phyloP scores from a whole-genome alignment of 1,284 basidiomycete species.

The Exobasidium rhododendri region DNA sequence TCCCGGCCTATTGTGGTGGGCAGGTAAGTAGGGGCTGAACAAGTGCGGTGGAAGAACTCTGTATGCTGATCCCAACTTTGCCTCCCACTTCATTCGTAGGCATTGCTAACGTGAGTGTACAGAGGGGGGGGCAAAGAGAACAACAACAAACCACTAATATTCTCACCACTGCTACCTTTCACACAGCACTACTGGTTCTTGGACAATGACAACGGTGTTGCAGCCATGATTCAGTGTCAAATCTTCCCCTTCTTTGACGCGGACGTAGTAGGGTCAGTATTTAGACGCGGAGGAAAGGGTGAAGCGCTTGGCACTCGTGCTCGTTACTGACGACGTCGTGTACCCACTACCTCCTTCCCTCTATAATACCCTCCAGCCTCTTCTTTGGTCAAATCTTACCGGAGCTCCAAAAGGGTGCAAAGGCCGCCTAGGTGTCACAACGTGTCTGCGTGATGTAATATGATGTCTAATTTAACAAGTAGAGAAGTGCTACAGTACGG shows the following conservation, averaged over 20 bases:
- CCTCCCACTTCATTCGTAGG: constrained; percentile 1
- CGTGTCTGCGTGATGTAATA: too few relatives aligned
- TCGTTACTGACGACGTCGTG: too few relatives aligned
- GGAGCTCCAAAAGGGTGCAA: neutral
- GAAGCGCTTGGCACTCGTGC: too few relatives aligned
- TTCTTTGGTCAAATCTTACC: neutral
- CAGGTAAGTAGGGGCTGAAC: constrained; percentile 10
- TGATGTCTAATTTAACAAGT: too few relatives aligned
- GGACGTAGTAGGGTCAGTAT: neutral
- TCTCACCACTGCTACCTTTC: constrained; percentile 21
- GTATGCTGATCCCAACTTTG: neutral
- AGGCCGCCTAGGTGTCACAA: neutral
- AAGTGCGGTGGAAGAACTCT: constrained; percentile 2
- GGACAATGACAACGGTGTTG: constrained; percentile 25
- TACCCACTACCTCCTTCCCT: too few relatives aligned
- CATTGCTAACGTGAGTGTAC: constrained; percentile 6
- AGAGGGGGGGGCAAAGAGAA: neutral
- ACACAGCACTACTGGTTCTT: constrained; percentile 31
- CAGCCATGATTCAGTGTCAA: constrained; percentile 30
- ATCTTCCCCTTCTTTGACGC: constrained; percentile 30
- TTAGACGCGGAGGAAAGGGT: too few relatives aligned
- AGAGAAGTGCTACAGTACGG: too few relatives aligned
- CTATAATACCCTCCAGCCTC: too few relatives aligned
- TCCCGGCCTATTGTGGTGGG: constrained; percentile 19
- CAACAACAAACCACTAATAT: constrained; percentile 8